Base-by-base conservation (phyloP, 2,329 filamentous ascomycete genomes). In the Phialocephala subalpina region DNA sequence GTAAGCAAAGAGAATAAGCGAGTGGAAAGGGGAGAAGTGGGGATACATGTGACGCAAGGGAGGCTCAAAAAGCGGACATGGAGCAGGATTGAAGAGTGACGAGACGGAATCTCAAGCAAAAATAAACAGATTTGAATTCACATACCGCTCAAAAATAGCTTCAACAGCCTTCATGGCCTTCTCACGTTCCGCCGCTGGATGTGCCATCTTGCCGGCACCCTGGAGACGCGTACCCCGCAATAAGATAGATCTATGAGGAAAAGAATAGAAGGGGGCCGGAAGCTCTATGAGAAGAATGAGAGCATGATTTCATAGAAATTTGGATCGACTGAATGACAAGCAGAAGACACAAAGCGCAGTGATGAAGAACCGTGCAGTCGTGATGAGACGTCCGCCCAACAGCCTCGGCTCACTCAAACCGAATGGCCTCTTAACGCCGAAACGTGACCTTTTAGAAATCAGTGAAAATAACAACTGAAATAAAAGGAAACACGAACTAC, bases 121-220 rank as follows among this genome's bases (percentile, higher is more conserved):
- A 58, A 57, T 33, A 52, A n/a, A 27, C 16, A 62, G 45, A 25
- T 18, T 20, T 9, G 12, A 38, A 47, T 11, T 27, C 36, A 67
- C 71, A 56, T 70, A 74, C 73, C 73, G 66, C 22, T 76, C 71
- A 65, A 75, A 74, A 9, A 74, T 73, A 52, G 70, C 70, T 47
- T 74, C 61, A 11, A 76, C 69, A n/a, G 65, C 71, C 35, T 69
- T 73, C 45, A 73, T 65, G 9, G 74, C 73, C 40, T 69, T 67
- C 33, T 60, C 69, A 60, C 63, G 67, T 65, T 27, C 22, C 2
- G 49, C 22, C 4, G 49, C n/a, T 18, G 49, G 25, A 22, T 53
- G 49, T 53, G 49, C 25, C 63, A 61, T 65, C 40, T 45, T 61
- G 25, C n/a, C 53, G 29, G 18, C 22, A 2, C n/a, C n/a, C n/a